Evolutionary conservation across 2,329 filamentous ascomycete species (phyloP), one percentile per base, ranked within the genome.

Genomic region (Endocalyx cinctus): DNA sequence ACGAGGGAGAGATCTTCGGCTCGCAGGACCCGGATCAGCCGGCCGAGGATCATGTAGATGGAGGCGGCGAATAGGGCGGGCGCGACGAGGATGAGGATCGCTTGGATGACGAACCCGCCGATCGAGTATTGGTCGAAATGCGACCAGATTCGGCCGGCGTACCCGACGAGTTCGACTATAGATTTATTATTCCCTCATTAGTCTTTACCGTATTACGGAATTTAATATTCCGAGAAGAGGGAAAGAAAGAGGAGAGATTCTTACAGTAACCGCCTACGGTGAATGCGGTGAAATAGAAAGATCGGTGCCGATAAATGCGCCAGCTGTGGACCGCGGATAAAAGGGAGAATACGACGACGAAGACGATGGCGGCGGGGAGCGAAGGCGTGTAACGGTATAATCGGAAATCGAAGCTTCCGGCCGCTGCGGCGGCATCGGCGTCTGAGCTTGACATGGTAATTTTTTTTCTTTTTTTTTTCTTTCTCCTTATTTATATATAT

Each of bases 31-130:
- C 34, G 31, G 14, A 58, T 49, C 13, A 59, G 28, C 7, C 58
- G 51, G 10, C 57, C 57, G 17, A 62, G 56, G 17, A 52, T 47
- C 58, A 62, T 62, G 45, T 62, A 62, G 27, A 62, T 55, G 5
- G 52, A 51, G 4, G 58, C 59, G 18, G 58, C 59, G 4, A 58
- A 54, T 22, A 38, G 17, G 27, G 43, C 27, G 14, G 29, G 37
- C 4, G 46, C 37, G 11, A 50, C 35, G 32, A 50, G 42, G 4
- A 49, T 47, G 1, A 47, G 34, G 12, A 50, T 40, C 2, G 38
- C 35, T 12, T 50, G 47, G 4, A 50, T 37, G 8, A 47, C 30
- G 30, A 44, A 50, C 13, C 34, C 42, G 5, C 47, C 42, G 6
- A 49, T 35, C 0, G 43, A 25, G 1, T 25, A 7, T 4, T 25